These are phyloP conservation scores for Geotrichum carabidarum DNA, from an alignment of 1,139 yeast genomes.

Conservation along the genomic window DNA sequence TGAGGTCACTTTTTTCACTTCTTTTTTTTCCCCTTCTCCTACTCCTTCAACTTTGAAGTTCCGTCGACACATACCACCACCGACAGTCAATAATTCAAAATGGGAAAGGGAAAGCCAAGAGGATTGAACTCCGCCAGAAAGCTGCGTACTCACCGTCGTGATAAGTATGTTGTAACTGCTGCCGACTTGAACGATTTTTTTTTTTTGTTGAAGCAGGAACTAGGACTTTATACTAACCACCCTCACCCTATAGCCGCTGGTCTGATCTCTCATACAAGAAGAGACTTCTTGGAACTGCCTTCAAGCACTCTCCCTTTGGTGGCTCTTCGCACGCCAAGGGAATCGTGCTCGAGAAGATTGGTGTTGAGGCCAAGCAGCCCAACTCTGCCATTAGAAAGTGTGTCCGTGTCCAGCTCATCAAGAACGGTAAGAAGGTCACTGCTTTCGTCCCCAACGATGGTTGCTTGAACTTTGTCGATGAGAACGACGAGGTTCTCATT, in stretches of 20 bases:
- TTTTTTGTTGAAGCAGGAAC: conserved; percentile 1
- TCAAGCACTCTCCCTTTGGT: conserved; percentile 99
- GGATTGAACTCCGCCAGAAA: conserved; percentile 99
- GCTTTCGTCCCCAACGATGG: conserved; percentile 99
- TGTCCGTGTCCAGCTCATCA: conserved; percentile 99
- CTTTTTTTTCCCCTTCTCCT: conserved; percentile 2
- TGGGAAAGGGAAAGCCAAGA: conserved; percentile 95
- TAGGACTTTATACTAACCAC: conserved; percentile 5
- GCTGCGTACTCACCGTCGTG: conserved; percentile 99
- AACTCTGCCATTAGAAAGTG: conserved; percentile 99
- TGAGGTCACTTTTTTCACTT: conserved; percentile 4
- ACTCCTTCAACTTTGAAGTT: conserved; percentile 5
- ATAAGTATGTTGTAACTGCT: conserved; percentile 53
- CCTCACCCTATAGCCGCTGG: conserved; percentile 67
- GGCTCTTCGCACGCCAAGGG: conserved; percentile 99
- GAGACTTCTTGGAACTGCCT: conserved; percentile 98
- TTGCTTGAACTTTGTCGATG: conserved; percentile 99
- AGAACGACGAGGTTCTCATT: conserved; percentile 97
- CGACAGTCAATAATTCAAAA: conserved; percentile 38
- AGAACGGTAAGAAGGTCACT: conserved; percentile 99
- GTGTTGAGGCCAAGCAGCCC: conserved; percentile 99
- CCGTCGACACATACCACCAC: conserved; percentile 3
- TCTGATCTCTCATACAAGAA: conserved; percentile 97
- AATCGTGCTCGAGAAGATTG: conserved; percentile 98
- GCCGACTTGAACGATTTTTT: background rate